Evolutionary conservation across 805 yeast species (phyloP).

Genomic region (Yamadazyma akitaensis): DNA sequence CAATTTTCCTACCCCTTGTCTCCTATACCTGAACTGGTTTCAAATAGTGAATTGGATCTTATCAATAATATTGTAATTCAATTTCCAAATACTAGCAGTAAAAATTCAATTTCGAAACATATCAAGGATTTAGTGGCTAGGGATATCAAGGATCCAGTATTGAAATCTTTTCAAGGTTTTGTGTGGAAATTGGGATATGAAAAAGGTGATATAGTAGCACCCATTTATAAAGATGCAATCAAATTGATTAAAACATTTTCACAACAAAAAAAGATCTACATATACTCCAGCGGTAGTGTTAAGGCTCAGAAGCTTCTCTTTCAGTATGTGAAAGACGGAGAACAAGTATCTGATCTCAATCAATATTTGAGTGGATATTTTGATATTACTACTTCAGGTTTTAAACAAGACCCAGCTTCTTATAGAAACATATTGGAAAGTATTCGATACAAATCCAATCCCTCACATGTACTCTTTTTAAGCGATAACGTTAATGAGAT

Average conservation of each 20-base stretch:
- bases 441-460: slow-evolving; percentile 32
- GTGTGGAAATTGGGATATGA: slow-evolving; percentile 82
- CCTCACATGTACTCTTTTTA: slow-evolving; percentile 52
- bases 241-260: slow-evolving; percentile 47
- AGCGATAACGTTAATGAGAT: slow-evolving; percentile 82
- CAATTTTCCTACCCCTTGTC: slow-evolving; percentile 27
- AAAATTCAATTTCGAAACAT: slow-evolving; percentile 39
- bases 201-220: slow-evolving; percentile 73
- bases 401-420: slow-evolving; percentile 54
- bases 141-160: slow-evolving; percentile 74
- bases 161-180: slow-evolving; percentile 79
- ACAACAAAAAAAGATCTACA: slow-evolving; percentile 42
- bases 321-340: slow-evolving; percentile 48
- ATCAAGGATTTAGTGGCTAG: slow-evolving; percentile 53
- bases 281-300: slow-evolving; percentile 88
- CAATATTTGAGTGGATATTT: slow-evolving; percentile 60
- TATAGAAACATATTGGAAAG: slow-evolving; percentile 52
- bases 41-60: slow-evolving; percentile 8
- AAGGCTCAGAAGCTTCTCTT: slow-evolving; percentile 82
- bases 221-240: slow-evolving; percentile 72
- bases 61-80: slow-evolving; percentile 32
- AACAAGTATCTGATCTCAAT: slow-evolving; percentile 48
- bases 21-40: slow-evolving; percentile 9
- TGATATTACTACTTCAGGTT: slow-evolving; percentile 83
- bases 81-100: slow-evolving; percentile 43